Percentiles rank a stretch among this genome's conserved stretches.
These are phyloP conservation scores for Halophytophthora batemanensis DNA, from an alignment of 352 stramenopile species.

Conservation along the genomic window DNA sequence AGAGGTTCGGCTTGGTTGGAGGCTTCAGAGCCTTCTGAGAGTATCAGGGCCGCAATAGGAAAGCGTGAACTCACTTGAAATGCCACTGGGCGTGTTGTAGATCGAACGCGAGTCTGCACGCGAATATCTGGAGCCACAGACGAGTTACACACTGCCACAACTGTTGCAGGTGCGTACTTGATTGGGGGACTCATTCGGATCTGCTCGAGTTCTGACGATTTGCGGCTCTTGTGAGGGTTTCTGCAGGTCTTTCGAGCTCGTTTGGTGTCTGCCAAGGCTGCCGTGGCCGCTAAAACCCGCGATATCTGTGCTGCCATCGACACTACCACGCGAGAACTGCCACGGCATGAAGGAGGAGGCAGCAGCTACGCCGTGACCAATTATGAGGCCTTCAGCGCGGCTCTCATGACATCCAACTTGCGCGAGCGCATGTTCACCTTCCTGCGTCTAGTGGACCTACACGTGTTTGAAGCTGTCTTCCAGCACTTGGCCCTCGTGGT, in stretches of 20 bases:
- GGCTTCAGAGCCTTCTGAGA: too few relatives aligned
- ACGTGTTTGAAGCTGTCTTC: slow-evolving; percentile 42
- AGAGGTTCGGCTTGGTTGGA: too few relatives aligned
- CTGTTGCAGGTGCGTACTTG: slow-evolving; percentile 18
- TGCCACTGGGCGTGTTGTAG: too few relatives aligned
- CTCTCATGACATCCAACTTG: slow-evolving; percentile 29
- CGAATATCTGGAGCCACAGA: slow-evolving; percentile 10
- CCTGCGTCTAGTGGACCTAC: slow-evolving; percentile 42
- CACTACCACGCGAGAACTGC: slow-evolving; percentile 11
- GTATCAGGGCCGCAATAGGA: too few relatives aligned
- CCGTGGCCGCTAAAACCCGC: slow-evolving; percentile 16
- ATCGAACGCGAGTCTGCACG: slow-evolving; percentile 17
- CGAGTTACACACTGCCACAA: slow-evolving; percentile 16
- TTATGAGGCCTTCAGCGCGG: slow-evolving; percentile 16
- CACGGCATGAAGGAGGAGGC: slow-evolving; percentile 8
- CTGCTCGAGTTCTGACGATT: too few relatives aligned
- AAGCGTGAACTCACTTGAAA: too few relatives aligned
- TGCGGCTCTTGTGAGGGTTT: too few relatives aligned
- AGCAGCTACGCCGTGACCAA: slow-evolving; percentile 16
- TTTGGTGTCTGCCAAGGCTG: slow-evolving; percentile 8
- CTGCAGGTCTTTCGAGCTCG: too few relatives aligned
- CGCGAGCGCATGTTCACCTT: slow-evolving; percentile 58
- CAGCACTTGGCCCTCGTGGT: slow-evolving; percentile 33
- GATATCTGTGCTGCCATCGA: slow-evolving; percentile 23
- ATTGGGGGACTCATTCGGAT: too few relatives aligned